These are phyloP conservation scores for Ichthyophthirius multifiliis DNA, from an alignment of 169 alveolate species.

Conservation along the genomic window DNA sequence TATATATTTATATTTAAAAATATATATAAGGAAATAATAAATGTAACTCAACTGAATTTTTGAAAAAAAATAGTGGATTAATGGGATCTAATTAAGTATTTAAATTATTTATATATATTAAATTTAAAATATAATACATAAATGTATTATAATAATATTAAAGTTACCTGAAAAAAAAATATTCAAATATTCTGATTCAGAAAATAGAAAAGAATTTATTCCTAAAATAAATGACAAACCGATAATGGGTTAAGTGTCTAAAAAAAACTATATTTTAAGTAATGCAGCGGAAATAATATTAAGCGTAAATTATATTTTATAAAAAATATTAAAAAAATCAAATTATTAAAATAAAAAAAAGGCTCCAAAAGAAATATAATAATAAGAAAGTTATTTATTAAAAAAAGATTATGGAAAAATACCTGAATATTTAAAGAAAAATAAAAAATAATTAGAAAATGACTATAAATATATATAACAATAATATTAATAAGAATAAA, in stretches of 20 bases:
- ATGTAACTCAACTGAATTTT: slow-evolving; percentile 49
- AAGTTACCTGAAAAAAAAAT: background rate
- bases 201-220: slow-evolving; percentile 55
- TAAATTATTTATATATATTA: no score
- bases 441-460: slow-evolving; percentile 69
- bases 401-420: slow-evolving; percentile 78
- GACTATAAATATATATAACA: no score
- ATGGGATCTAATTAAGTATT: slow-evolving; percentile 28
- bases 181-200: slow-evolving; percentile 1
- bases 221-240: slow-evolving; percentile 83
- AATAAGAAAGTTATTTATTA: slow-evolving; percentile 54
- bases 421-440: slow-evolving; percentile 74
- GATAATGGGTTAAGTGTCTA: slow-evolving; percentile 77
- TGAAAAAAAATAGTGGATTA: slow-evolving; percentile 53
- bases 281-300: slow-evolving; percentile 86
- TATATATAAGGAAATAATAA: slow-evolving; percentile 38
- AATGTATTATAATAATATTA: no score
- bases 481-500: no score
- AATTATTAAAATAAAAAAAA: background rate
- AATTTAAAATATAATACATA: no score
- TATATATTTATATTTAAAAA: background rate
- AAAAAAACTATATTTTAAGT: slow-evolving; percentile 84
- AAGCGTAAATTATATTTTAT: background rate
- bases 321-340: background rate
- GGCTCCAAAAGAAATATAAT: slow-evolving; percentile 63